These are phyloP conservation scores for Aureobasidium sp. DNA, from an alignment of 2,329 filamentous ascomycete genomes.

Conservation along the genomic window DNA sequence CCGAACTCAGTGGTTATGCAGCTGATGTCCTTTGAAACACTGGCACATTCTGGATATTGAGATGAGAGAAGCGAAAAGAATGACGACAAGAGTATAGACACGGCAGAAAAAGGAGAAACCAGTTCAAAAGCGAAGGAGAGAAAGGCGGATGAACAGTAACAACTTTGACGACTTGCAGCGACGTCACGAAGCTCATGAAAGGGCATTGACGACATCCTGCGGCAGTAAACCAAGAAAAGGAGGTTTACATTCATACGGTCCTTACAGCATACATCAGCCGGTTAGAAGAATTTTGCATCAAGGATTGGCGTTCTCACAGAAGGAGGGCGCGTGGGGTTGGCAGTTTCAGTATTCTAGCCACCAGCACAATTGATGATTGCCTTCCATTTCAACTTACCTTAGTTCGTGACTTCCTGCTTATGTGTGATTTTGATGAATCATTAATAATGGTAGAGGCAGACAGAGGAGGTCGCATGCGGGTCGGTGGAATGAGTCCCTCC, in stretches of 20 bases:
- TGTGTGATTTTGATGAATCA: not conserved
- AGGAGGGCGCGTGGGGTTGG: not conserved
- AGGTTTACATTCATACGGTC: not conserved
- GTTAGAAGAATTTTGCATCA: not conserved
- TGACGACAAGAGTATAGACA: not conserved
- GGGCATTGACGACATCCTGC: not conserved
- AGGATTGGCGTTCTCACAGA: not conserved
- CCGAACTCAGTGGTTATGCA: not conserved
- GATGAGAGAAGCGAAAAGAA: not conserved
- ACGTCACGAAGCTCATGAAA: not conserved
- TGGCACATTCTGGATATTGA: not conserved
- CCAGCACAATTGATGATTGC: not conserved
- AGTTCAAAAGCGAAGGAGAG: not conserved
- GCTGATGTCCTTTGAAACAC: not conserved
- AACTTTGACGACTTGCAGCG: not conserved
- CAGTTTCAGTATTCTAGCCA: conserved; percentile 1
- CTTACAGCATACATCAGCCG: not conserved
- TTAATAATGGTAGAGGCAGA: not conserved
- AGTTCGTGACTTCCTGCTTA: not conserved
- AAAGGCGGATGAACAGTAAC: not conserved
- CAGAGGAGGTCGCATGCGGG: not conserved
- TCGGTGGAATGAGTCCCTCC: not conserved
- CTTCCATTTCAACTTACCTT: not conserved
- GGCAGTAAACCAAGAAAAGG: not conserved
- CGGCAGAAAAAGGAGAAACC: not conserved